phyloP scores from a whole-genome alignment of 2,329 filamentous ascomycete species.

The Daldinia sp. region DNA sequence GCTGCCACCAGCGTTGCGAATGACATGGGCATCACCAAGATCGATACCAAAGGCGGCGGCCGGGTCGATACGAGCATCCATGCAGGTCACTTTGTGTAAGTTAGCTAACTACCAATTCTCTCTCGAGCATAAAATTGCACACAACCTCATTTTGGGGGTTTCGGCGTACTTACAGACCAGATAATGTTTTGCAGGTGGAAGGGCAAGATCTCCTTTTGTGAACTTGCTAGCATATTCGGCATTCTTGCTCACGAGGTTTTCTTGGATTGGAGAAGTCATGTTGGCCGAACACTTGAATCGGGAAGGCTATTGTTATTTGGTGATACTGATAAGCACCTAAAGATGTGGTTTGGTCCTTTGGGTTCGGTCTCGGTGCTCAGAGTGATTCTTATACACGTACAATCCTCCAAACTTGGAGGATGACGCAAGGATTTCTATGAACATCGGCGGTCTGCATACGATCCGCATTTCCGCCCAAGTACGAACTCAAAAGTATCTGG shows the following conservation, averaged over 20 bases:
- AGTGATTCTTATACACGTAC: constrained; percentile 28
- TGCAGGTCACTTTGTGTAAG: constrained; percentile 72
- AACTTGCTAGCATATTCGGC: constrained; percentile 69
- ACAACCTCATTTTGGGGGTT: neutral
- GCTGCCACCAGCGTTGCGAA: constrained; percentile 78
- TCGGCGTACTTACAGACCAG: constrained; percentile 63
- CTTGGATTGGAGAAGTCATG: constrained; percentile 58
- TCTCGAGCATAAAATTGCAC: neutral
- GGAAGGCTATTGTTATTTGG: neutral
- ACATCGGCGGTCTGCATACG: neutral
- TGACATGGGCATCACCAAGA: constrained; percentile 82
- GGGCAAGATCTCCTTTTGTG: constrained; percentile 72
- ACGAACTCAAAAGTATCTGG: neutral
- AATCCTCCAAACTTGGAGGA: neutral
- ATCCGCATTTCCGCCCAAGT: neutral
- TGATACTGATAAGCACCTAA: neutral
- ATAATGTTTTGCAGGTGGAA: constrained; percentile 78
- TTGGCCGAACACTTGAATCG: constrained; percentile 30
- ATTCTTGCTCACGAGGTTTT: constrained; percentile 69
- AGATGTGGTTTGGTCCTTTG: neutral
- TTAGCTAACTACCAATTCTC: constrained; percentile 1
- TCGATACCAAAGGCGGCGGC: constrained; percentile 75
- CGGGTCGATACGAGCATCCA: constrained; percentile 82
- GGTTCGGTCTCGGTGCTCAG: neutral
- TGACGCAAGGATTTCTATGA: constrained; percentile 10